Base-by-base conservation (phyloP, 495 filamentous ascomycete genomes). In the Friedmanniomyces endolithicus region DNA sequence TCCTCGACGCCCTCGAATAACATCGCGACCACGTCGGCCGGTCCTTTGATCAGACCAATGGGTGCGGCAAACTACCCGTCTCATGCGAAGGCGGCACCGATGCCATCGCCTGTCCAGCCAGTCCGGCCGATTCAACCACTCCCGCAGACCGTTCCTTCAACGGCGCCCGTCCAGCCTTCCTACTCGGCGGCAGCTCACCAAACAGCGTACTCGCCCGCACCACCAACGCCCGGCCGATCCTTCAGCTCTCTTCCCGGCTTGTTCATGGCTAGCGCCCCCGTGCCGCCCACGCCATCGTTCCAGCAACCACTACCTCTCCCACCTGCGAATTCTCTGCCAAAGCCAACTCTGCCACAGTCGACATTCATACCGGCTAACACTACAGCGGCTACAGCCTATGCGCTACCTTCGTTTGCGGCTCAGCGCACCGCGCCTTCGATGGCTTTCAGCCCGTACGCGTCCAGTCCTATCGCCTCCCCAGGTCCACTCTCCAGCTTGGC, bases 211-310 rank as follows among this genome's bases (percentile, higher is more conserved):
- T 41, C 56, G 29, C 56, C 50, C 2, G 22, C 50, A 20, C 34
- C 50, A 14, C 41, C 17, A 39, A 48, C 50, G 11, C 29, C 33
- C 1, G n/a, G 8, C 27, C 2, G 25, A 31, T 27, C 45, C 9
- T 55, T 55, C 43, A 23, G 24, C 19, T 35, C 33, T 2, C 41
- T 62, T n/a, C 59, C 59, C 8, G 59, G 59, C n/a, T 35, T 62
- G 24, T 62, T 62, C 56, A 55, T 62, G 52, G 41, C 22, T 22
- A 44, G 33, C 34, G n/a, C 49, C 6, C 39, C 53, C 16, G 22
- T 19, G 2, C 55, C 45, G 27, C 24, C 41, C 29, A 20, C 48
- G 24, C 23, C 11, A 8, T 19, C 35, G 4, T n/a, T 41, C 33
- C 41, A 48, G 29, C 22, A 16, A 11, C 19, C 40, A 11, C n/a